Percentiles rank a stretch among this genome's conserved stretches.
Conservation (phyloP, 1,139 yeast genomes). For the Saccharomyces hybrid region DNA sequence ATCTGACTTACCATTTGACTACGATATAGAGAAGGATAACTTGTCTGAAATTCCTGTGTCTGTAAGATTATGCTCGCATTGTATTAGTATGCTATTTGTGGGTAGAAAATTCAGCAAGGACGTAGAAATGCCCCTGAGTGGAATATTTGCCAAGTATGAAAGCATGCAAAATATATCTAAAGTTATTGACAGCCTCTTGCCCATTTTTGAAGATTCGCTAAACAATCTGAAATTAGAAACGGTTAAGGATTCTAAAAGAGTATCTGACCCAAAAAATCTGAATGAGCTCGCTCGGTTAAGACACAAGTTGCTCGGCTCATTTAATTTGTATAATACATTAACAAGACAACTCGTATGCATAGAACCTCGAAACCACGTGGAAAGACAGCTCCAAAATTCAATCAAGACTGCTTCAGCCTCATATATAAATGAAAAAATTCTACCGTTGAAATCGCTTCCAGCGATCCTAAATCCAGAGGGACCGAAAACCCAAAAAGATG, state of each 20-base stretch:
- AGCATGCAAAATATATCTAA: constrained; percentile 33
- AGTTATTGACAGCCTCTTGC: constrained; percentile 36
- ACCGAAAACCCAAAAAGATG: constrained; percentile 5
- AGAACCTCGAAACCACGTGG: constrained; percentile 33
- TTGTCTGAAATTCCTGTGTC: constrained; percentile 22
- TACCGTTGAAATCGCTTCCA: constrained; percentile 47
- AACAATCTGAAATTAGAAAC: constrained; percentile 31
- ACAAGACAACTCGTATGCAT: constrained; percentile 36
- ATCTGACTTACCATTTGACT: constrained; percentile 24
- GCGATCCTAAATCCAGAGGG: constrained; percentile 31
- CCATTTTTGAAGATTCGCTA: constrained; percentile 37
- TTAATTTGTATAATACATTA: constrained; percentile 39
- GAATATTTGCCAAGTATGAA: constrained; percentile 29
- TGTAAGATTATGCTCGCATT: constrained; percentile 57
- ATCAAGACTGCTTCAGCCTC: constrained; percentile 41
- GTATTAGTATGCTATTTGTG: constrained; percentile 56
- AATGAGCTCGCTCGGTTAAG: constrained; percentile 37
- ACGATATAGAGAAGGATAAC: constrained; percentile 15
- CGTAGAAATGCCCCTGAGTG: constrained; percentile 19
- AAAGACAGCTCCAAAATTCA: constrained; percentile 39
- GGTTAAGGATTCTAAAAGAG: constrained; percentile 14
- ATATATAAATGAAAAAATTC: constrained; percentile 48
- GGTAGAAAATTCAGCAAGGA: constrained; percentile 47
- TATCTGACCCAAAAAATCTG: constrained; percentile 30
- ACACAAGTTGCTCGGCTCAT: constrained; percentile 38